Conservation (phyloP, 345 rosid genomes). For the Sapria himalayana region DNA sequence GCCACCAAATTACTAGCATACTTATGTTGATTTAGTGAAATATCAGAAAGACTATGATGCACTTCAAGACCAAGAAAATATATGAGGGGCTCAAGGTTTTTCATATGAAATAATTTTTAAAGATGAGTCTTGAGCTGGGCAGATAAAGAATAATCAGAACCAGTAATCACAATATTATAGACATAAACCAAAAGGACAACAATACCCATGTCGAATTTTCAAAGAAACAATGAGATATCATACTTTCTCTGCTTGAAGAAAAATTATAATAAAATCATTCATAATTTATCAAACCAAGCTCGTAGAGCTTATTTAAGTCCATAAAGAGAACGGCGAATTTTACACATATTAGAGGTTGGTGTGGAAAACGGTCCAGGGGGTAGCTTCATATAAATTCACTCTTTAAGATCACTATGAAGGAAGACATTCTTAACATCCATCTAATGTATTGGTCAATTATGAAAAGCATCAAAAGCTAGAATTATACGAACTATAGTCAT, state of each 20-base stretch:
- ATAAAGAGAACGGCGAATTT: not conserved
- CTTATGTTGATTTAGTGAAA: not conserved
- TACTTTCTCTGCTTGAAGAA: not conserved
- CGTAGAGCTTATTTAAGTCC: not conserved
- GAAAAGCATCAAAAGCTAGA: not conserved
- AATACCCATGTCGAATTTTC: not conserved
- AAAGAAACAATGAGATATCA: no score
- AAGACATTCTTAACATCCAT: no score
- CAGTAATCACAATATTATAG: not conserved
- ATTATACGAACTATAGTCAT: not conserved
- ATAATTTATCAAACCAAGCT: constrained; percentile 5
- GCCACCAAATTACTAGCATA: not conserved
- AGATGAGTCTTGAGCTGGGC: not conserved
- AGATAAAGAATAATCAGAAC: not conserved
- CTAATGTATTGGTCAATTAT: not conserved
- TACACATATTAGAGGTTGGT: not conserved
- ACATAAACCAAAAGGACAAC: not conserved
- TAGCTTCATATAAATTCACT: not conserved
- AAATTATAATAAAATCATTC: not conserved
- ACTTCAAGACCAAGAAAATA: no score
- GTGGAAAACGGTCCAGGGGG: no score
- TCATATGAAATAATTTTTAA: not conserved
- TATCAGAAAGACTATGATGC: not conserved
- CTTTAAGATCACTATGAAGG: not conserved
- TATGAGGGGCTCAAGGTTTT: not conserved